phyloP scores from a whole-genome alignment of 495 filamentous ascomycete genomes.

The Annulohypoxylon moriforme region DNA sequence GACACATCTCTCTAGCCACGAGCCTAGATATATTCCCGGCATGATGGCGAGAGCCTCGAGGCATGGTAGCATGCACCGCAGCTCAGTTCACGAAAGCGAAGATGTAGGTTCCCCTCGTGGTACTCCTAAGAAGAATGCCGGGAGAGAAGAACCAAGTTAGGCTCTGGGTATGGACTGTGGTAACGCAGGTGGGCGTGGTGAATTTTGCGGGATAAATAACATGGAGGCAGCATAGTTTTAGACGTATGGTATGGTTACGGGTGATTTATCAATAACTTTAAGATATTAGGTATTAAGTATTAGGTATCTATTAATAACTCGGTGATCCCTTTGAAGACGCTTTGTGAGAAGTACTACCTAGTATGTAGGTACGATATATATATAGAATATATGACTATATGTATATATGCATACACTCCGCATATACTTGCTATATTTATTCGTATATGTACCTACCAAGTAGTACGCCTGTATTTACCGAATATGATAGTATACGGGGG shows the following conservation, averaged over 20 bases:
- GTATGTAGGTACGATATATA: not conserved
- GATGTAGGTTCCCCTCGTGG: constrained; percentile 23
- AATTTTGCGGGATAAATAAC: too few species aligned
- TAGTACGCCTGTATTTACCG: not conserved
- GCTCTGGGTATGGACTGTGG: not conserved
- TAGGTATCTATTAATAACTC: not conserved
- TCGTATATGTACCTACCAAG: too few species aligned
- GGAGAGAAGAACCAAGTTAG: constrained; percentile 29
- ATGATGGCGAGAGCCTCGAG: constrained; percentile 70
- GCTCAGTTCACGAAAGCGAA: constrained; percentile 56
- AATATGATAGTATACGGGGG: not conserved
- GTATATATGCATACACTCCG: too few species aligned
- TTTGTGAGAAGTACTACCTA: not conserved
- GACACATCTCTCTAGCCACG: constrained; percentile 63
- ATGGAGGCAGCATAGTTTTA: not conserved
- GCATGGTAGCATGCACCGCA: constrained; percentile 58
- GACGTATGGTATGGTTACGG: not conserved
- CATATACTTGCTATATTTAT: too few species aligned
- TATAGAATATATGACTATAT: too few species aligned
- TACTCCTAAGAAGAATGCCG: constrained; percentile 20
- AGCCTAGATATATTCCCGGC: constrained; percentile 79
- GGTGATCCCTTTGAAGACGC: too few species aligned
- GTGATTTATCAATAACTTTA: not conserved
- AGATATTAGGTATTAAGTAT: too few species aligned
- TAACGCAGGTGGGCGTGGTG: not conserved